phyloP scores from a whole-genome alignment of 805 yeast genomes.

The Kuraishia capsulata region DNA sequence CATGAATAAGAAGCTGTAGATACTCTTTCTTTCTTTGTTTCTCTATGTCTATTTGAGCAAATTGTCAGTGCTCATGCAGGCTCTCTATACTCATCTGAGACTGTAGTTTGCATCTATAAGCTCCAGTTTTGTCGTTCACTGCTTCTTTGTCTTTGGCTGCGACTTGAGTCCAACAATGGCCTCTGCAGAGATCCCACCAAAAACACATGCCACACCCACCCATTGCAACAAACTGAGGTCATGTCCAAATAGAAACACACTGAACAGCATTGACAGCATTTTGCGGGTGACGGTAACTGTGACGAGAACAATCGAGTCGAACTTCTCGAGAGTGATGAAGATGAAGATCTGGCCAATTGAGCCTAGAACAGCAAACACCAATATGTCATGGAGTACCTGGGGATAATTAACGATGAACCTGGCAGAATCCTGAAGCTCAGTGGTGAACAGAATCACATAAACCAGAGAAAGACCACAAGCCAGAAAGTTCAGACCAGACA shows the following conservation, averaged over 20 bases:
- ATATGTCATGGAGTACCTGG: constrained; percentile 46
- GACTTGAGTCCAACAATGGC: constrained; percentile 52
- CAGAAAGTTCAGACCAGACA: constrained; percentile 55
- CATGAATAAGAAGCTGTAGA: too few species aligned
- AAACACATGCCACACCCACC: constrained; percentile 72
- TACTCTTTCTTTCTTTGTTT: too few species aligned
- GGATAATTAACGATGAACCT: constrained; percentile 38
- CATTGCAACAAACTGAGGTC: constrained; percentile 55
- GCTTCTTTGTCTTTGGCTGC: too few species aligned
- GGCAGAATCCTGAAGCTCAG: constrained; percentile 41
- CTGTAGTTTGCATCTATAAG: too few species aligned
- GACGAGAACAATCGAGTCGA: constrained; percentile 77
- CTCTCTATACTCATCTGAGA: too few species aligned
- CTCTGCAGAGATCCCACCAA: constrained; percentile 79
- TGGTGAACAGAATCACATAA: constrained; percentile 36
- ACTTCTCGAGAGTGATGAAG: constrained; percentile 71
- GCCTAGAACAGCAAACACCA: constrained; percentile 68
- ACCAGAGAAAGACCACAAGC: constrained; percentile 35
- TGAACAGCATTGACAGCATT: constrained; percentile 88
- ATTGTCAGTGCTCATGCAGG: too few species aligned
- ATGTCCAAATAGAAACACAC: constrained; percentile 87
- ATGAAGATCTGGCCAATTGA: constrained; percentile 93
- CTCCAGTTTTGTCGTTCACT: too few species aligned
- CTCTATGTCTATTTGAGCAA: too few species aligned
- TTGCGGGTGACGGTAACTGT: constrained; percentile 95